Conservation (phyloP, 164 flowering plant species). For the Sedum album region DNA sequence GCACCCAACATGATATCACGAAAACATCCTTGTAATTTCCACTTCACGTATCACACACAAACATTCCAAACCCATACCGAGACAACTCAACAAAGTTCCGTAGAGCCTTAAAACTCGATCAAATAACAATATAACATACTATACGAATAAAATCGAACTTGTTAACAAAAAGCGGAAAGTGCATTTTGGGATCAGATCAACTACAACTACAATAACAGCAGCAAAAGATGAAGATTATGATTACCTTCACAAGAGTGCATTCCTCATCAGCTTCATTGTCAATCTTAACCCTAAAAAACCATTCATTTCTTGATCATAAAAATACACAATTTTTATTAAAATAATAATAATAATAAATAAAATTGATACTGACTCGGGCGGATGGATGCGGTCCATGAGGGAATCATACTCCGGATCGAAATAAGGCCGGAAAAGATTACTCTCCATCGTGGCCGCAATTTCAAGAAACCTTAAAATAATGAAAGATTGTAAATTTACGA, state of each 20-base stretch:
- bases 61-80: background rate
- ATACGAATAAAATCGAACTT: background rate
- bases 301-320: too few relatives aligned
- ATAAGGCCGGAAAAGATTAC: slow-evolving; percentile 47
- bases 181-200: background rate
- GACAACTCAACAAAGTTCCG: background rate
- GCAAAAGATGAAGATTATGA: background rate
- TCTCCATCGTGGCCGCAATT: slow-evolving; percentile 23
- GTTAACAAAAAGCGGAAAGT: background rate
- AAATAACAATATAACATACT: too few relatives aligned
- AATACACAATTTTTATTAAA: background rate
- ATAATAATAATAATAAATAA: background rate
- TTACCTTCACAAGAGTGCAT: slow-evolving; percentile 88
- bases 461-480: background rate
- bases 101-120: background rate
- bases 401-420: slow-evolving; percentile 60
- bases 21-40: too few relatives aligned
- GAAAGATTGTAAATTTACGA: background rate
- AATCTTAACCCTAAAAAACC: slow-evolving; percentile 57
- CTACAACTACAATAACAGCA: background rate
- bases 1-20: background rate
- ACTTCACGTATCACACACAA: background rate
- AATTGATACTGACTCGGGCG: slow-evolving; percentile 54
- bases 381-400: slow-evolving; percentile 64
- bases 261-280: slow-evolving; percentile 65